Percentiles rank a stretch among this genome's conserved stretches.
Evolutionary conservation across 202 grass and related monocot genomes (phyloP).

Genomic region (Tripidium arundinaceum): DNA sequence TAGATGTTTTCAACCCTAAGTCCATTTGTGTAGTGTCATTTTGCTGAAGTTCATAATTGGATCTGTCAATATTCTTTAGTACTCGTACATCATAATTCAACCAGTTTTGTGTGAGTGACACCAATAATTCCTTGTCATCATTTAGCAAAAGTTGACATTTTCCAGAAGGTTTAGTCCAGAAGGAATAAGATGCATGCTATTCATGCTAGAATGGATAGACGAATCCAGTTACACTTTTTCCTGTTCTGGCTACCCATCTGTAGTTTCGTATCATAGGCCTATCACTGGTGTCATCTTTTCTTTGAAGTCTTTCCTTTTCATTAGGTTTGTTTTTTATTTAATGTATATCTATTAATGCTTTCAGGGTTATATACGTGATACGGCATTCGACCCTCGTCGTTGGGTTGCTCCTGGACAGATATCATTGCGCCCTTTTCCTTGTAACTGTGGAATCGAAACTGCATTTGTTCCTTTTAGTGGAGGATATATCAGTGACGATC

Average conservation of each 20-base stretch:
- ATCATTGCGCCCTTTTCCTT: conserved; percentile 58
- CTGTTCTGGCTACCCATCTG: background rate
- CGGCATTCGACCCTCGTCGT: conserved; percentile 78
- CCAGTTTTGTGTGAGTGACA: background rate
- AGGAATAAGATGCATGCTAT: background rate
- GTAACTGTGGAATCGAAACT: conserved; percentile 48
- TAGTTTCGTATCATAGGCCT: background rate
- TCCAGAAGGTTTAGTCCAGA: background rate
- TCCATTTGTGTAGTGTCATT: conserved; percentile 22
- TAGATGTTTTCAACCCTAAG: conserved; percentile 29
- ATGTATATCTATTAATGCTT: conserved; percentile 24
- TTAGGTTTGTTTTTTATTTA: conserved; percentile 24
- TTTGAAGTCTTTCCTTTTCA: background rate
- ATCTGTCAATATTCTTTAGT: conserved; percentile 17
- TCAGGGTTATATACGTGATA: conserved; percentile 79
- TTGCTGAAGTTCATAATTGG: conserved; percentile 15
- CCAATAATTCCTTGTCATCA: background rate
- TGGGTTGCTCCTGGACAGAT: conserved; percentile 91
- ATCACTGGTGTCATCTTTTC: background rate
- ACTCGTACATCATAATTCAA: conserved; percentile 24
- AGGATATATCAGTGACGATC: conserved; percentile 42
- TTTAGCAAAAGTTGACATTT: background rate
- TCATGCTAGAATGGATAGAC: background rate
- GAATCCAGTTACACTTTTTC: background rate
- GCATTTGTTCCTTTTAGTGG: conserved; percentile 44